Percentiles rank a stretch among this genome's conserved stretches.
These are phyloP conservation scores for Trypanosoma theileri DNA, from an alignment of 208 protist species.

Conservation along the genomic window DNA sequence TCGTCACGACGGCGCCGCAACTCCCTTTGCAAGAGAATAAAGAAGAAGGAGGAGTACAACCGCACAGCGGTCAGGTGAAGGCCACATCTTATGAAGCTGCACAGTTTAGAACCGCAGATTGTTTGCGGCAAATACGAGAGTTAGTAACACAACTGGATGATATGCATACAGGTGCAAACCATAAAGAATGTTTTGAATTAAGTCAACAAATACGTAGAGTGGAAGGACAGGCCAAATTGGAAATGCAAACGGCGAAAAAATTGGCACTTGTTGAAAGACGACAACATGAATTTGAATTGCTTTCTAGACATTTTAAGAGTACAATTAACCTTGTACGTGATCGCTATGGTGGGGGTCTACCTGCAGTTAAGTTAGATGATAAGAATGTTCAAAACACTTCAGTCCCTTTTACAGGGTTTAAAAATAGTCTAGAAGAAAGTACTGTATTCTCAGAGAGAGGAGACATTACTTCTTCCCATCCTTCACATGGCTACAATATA, in stretches of 20 bases:
- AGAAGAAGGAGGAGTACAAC: conserved; percentile 25
- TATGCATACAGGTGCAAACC: conserved; percentile 18
- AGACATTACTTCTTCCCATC: neutral
- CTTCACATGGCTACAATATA: conserved; percentile 32
- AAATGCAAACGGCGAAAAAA: conserved; percentile 43
- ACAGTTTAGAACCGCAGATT: conserved; percentile 33
- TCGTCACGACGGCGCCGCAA: conserved; percentile 17
- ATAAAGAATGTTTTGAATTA: conserved; percentile 31
- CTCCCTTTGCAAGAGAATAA: conserved; percentile 48
- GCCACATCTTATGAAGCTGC: conserved; percentile 36
- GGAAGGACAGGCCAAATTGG: conserved; percentile 28
- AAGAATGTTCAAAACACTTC: neutral
- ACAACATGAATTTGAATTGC: conserved; percentile 32
- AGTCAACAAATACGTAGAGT: conserved; percentile 38
- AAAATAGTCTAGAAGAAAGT: conserved; percentile 1
- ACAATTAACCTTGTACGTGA: conserved; percentile 46
- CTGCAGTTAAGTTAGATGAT: neutral
- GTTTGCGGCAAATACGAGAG: conserved; percentile 47
- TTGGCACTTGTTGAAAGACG: conserved; percentile 39
- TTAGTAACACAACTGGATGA: conserved; percentile 44
- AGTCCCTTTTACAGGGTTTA: neutral
- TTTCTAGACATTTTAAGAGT: conserved; percentile 33
- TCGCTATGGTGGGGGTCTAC: conserved; percentile 30
- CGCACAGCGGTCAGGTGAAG: neutral
- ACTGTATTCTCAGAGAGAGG: neutral